Percentiles rank a stretch among this genome's conserved stretches.
Conservation (phyloP, 371 early-diverging fungal genomes). For the Sporodiniella umbellata region DNA sequence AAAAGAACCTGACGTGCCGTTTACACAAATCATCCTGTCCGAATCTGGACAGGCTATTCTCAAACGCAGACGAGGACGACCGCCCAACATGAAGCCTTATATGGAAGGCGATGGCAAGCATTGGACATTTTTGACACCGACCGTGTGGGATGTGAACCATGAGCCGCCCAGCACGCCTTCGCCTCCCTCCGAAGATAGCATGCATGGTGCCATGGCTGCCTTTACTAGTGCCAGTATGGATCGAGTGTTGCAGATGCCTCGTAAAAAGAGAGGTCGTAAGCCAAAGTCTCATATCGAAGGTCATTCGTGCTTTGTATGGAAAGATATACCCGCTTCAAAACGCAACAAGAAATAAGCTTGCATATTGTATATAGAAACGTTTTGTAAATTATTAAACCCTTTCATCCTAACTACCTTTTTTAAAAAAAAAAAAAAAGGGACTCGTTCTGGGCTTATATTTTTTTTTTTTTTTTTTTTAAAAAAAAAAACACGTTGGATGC, state of each 20-base stretch:
- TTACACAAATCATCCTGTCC: slow-evolving; percentile 30
- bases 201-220: slow-evolving; percentile 33
- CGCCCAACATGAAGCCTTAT: slow-evolving; percentile 29
- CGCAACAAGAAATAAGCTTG: not conserved
- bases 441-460: no score
- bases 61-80: slow-evolving; percentile 45
- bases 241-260: slow-evolving; percentile 34
- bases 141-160: slow-evolving; percentile 40
- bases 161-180: not conserved
- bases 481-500: no score
- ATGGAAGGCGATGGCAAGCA: slow-evolving; percentile 36
- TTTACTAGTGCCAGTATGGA: slow-evolving; percentile 44
- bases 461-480: no score
- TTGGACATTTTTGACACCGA: slow-evolving; percentile 47
- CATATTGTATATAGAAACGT: no score
- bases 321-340: slow-evolving; percentile 12
- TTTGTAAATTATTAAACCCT: no score
- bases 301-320: slow-evolving; percentile 52
- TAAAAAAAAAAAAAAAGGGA: no score
- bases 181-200: slow-evolving; percentile 2
- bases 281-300: slow-evolving; percentile 47
- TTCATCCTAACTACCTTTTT: no score
- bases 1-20: slow-evolving; percentile 9
- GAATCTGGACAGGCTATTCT: slow-evolving; percentile 35
- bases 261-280: slow-evolving; percentile 46